These are phyloP conservation scores for Wallacemonas sp. DNA, from an alignment of 208 protist species.

Conservation along the genomic window DNA sequence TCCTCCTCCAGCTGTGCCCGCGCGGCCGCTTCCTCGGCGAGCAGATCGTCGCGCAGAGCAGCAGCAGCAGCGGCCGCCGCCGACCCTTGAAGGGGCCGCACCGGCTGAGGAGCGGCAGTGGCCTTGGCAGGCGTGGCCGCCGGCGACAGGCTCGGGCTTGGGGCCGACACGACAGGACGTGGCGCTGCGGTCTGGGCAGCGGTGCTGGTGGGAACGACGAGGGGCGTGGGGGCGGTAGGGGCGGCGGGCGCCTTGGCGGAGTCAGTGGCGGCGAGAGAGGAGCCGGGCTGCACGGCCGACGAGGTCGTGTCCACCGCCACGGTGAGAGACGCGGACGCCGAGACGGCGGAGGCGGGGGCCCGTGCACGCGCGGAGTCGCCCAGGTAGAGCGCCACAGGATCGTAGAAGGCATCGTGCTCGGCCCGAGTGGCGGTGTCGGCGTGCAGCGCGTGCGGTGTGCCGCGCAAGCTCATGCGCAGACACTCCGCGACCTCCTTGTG, in stretches of 20 bases:
- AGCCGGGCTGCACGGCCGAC: background rate
- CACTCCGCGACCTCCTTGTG: conserved; percentile 10
- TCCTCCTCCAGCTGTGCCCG: conserved; percentile 11
- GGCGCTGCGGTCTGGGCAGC: background rate
- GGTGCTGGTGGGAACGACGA: background rate
- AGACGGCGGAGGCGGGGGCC: background rate
- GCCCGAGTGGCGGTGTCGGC: background rate
- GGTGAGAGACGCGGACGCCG: background rate
- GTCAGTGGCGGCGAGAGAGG: background rate
- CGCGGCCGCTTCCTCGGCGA: conserved; percentile 1
- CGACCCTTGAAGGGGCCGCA: too few species aligned
- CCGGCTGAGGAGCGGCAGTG: too few species aligned
- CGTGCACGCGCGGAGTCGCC: background rate
- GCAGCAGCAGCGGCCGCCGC: too few species aligned
- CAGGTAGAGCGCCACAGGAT: conserved; percentile 8
- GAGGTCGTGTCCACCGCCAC: background rate
- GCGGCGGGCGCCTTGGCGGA: background rate
- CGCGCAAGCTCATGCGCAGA: background rate
- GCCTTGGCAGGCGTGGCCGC: background rate
- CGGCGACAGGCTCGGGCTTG: conserved; percentile 6
- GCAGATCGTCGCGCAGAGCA: background rate
- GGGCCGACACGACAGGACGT: background rate
- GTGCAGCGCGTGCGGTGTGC: conserved; percentile 6
- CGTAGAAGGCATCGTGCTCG: background rate
- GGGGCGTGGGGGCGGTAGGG: background rate